Base-by-base conservation (phyloP, 331 rosid species). In the Saraca asoca region DNA sequence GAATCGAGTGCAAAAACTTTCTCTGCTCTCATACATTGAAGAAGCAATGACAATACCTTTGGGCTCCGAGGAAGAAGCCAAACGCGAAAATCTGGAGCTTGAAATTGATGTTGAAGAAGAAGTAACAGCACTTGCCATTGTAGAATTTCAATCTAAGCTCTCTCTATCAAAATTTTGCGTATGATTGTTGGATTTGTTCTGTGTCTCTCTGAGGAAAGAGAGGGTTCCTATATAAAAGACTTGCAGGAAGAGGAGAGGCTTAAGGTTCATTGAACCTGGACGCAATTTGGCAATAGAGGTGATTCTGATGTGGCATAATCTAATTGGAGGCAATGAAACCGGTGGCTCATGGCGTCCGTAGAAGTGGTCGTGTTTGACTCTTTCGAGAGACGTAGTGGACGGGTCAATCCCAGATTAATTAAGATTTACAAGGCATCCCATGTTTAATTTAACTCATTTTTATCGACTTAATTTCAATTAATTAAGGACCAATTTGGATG, bases 191-290 rank as follows among this genome's bases (percentile, higher is more conserved):
- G 55, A 39, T 58, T 13, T 50, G 24, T 29, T 18, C 31, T 24
- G 31, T 16, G 29, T 46, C 0, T 7, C 15, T 0, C 0, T 16
- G 37, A 20, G 14, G 14, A 20, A 65, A 64, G 13, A 57, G n/a
- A 52, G 62, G 37, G 69, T 69, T 70, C 69, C 53, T 69, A 77
- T 51, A 68, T 60, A 70, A 9, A 61, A 59, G 31, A 29, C 53
- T 7, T 19, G 61, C 34, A 1, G 33, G 5, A 7, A 3, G 7
- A 0, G 66, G 69, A 53, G 66, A 59, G 34, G 29, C 38, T 45
- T 51, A 0, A 39, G 87, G 74, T 85, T 69, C 92, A 75, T 69
- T 87, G 96, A 92, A 92, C 86, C 91, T 82, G 77, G 96, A 90
- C 87, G 83, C 45, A 2, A 83, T 80, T 51, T 8, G 20, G 31